These are phyloP conservation scores for Lithospermum erythrorhizon DNA, from an alignment of 257 asterid species.

Conservation along the genomic window DNA sequence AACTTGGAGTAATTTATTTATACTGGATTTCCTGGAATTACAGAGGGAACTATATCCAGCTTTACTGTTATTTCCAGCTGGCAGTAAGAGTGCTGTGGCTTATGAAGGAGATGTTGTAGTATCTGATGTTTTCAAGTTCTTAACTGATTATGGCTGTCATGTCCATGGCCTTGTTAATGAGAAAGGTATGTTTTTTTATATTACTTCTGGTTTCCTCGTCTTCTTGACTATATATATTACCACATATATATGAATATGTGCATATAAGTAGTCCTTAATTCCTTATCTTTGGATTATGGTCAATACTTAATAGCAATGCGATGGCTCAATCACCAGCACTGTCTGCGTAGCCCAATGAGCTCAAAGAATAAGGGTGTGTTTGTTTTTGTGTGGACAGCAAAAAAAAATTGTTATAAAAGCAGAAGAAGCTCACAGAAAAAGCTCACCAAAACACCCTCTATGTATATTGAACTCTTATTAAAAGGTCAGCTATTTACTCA, in stretches of 20 bases:
- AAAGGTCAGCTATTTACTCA: background rate
- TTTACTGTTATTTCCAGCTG: conserved; percentile 70
- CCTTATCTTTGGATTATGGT: too few species aligned
- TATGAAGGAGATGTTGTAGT: conserved; percentile 72
- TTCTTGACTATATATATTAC: too few species aligned
- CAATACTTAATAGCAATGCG: too few species aligned
- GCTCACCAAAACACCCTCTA: too few species aligned
- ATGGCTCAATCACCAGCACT: too few species aligned
- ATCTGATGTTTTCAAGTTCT: conserved; percentile 54
- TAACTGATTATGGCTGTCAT: conserved; percentile 58
- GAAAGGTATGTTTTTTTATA: conserved; percentile 41
- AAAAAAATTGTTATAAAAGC: too few species aligned
- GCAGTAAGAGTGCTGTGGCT: conserved; percentile 38
- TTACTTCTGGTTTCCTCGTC: background rate
- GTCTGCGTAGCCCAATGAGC: too few species aligned
- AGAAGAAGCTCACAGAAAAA: too few species aligned
- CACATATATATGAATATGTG: too few species aligned
- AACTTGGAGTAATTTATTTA: background rate
- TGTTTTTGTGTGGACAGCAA: too few species aligned
- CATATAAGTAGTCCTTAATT: too few species aligned
- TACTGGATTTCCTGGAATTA: conserved; percentile 17
- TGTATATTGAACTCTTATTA: background rate
- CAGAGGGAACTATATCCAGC: conserved; percentile 89
- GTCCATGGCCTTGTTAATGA: conserved; percentile 35
- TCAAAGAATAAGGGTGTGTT: too few species aligned